phyloP scores from a whole-genome alignment of 805 yeast species.

The Brettanomyces nanus region DNA sequence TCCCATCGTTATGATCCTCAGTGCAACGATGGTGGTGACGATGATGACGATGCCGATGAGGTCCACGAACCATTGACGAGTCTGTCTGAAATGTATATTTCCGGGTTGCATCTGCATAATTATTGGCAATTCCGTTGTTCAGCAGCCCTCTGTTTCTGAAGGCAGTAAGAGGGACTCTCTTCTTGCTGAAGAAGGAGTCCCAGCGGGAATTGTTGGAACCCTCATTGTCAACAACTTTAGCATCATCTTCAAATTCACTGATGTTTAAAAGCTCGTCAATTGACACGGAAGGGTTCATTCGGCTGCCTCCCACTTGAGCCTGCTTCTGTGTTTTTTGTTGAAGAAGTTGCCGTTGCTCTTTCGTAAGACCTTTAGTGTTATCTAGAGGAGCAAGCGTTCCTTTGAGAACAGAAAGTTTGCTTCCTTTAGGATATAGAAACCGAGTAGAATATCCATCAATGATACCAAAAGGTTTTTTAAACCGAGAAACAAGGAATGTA shows the following conservation, averaged over 20 bases:
- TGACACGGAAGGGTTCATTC: slow-evolving; percentile 19
- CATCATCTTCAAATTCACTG: slow-evolving; percentile 67
- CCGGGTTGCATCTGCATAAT: slow-evolving; percentile 10
- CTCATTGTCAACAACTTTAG: slow-evolving; percentile 9
- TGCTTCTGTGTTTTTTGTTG: slow-evolving; percentile 1
- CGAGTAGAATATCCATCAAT: slow-evolving; percentile 92
- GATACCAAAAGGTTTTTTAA: slow-evolving; percentile 77
- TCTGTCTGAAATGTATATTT: slow-evolving; percentile 15
- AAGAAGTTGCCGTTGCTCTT: background rate
- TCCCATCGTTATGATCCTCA: background rate
- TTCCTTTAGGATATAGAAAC: slow-evolving; percentile 48
- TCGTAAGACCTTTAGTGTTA: background rate
- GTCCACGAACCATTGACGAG: background rate
- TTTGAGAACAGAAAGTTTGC: slow-evolving; percentile 18
- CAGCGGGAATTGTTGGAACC: slow-evolving; percentile 6
- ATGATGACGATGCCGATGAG: slow-evolving; percentile 3
- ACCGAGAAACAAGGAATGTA: slow-evolving; percentile 75
- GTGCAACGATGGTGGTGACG: background rate
- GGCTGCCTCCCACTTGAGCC: slow-evolving; percentile 1
- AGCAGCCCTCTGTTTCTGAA: slow-evolving; percentile 71
- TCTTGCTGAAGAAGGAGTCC: slow-evolving; percentile 21
- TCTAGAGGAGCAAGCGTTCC: slow-evolving; percentile 10
- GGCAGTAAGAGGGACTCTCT: slow-evolving; percentile 76
- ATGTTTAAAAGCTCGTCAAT: slow-evolving; percentile 82
- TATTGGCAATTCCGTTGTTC: slow-evolving; percentile 9